Conservation (phyloP, 2,329 filamentous ascomycete species). For the Xylaria hypoxylon region DNA sequence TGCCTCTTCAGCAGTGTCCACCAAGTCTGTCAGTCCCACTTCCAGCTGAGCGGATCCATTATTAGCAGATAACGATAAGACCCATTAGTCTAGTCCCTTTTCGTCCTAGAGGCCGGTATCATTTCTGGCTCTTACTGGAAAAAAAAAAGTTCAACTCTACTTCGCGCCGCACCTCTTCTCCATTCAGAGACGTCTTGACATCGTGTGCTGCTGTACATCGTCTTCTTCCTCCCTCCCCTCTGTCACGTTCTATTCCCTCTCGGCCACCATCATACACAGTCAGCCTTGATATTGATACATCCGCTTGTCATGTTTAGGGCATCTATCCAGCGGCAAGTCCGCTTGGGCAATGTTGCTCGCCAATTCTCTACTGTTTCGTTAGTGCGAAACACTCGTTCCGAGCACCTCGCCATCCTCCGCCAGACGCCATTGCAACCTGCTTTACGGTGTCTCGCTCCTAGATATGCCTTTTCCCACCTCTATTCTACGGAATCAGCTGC, state of each 20-base stretch:
- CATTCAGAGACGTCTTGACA: constrained; percentile 2
- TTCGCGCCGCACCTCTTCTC: constrained; percentile 16
- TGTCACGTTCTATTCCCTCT: background rate
- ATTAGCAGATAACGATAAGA: constrained; percentile 15
- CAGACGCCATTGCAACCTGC: constrained; percentile 23
- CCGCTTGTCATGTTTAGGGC: constrained; percentile 45
- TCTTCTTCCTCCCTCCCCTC: background rate
- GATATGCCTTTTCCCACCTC: constrained; percentile 40
- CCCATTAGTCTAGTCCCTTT: background rate
- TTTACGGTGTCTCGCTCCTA: constrained; percentile 30
- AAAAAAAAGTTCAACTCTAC: constrained; percentile 34
- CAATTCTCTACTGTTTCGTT: constrained; percentile 44
- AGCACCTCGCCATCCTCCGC: constrained; percentile 36
- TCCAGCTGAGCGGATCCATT: constrained; percentile 1
- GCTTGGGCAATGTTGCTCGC: constrained; percentile 45
- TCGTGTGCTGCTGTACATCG: constrained; percentile 16
- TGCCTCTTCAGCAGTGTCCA: no score
- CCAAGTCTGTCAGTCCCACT: background rate
- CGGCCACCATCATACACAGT: background rate
- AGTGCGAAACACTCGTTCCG: constrained; percentile 37
- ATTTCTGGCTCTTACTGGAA: background rate
- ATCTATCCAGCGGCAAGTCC: constrained; percentile 49
- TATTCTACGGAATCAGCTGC: constrained; percentile 44
- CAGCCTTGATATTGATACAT: constrained; percentile 13
- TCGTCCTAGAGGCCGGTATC: background rate